Conservation (phyloP, 148 eudicot genomes). For the Mesembryanthemum crystallinum region DNA sequence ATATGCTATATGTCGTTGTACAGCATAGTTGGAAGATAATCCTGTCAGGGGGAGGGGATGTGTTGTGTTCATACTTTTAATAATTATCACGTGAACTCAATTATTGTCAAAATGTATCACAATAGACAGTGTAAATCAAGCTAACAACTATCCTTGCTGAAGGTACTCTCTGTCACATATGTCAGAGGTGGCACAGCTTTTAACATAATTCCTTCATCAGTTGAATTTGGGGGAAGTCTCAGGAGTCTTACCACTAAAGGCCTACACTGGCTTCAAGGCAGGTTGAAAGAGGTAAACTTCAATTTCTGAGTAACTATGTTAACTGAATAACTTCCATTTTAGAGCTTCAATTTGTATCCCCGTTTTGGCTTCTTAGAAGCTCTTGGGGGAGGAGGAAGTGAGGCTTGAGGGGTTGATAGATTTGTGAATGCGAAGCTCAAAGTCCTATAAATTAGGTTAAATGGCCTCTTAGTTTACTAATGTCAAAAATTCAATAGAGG, state of each 20-base stretch:
- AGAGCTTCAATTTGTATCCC: not conserved
- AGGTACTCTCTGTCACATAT: conserved; percentile 83
- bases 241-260: conserved; percentile 85
- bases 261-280: conserved; percentile 42
- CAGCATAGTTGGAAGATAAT: not conserved
- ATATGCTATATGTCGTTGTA: not conserved
- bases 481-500: no score
- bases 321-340: no score
- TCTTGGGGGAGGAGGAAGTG: no score
- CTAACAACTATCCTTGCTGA: conserved; percentile 29
- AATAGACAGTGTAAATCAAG: not conserved
- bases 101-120: not conserved
- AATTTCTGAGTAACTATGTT: not conserved
- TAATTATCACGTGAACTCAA: not conserved
- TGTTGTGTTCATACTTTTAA: not conserved
- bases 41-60: not conserved
- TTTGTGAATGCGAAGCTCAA: no score
- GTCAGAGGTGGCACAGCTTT: conserved; percentile 59
- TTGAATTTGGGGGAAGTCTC: conserved; percentile 74
- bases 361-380: not conserved
- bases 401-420: no score
- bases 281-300: conserved; percentile 67
- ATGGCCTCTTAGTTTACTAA: no score
- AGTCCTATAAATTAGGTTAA: no score
- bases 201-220: conserved; percentile 55